Conservation (phyloP, 2,329 filamentous ascomycete species). For the Fusarium sulawesiense region DNA sequence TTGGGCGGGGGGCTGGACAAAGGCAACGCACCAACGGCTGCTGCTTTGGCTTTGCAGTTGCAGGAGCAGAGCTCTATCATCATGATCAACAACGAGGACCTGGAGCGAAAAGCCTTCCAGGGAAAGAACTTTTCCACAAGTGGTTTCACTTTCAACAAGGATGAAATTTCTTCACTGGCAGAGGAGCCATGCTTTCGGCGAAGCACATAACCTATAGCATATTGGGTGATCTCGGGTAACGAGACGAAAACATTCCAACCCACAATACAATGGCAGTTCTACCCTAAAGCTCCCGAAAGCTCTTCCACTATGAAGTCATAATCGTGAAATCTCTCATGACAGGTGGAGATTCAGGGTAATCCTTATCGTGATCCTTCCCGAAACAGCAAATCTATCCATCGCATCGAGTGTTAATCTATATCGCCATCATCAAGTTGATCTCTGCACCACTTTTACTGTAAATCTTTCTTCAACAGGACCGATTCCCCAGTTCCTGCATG, state of each 20-base stretch:
- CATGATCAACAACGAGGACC: no score
- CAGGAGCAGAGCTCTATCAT: no score
- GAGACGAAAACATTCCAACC: fast-evolving
- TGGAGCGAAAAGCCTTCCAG: no score
- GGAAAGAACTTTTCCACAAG: background rate
- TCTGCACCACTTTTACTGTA: background rate
- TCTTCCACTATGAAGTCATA: background rate
- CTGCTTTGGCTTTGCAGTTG: no score
- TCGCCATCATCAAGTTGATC: background rate
- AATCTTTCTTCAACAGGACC: background rate
- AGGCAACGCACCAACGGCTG: background rate
- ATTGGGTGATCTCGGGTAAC: background rate
- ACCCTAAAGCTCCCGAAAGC: background rate
- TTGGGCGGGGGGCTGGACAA: background rate
- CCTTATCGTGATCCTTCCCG: background rate
- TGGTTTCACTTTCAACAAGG: background rate
- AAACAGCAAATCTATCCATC: background rate
- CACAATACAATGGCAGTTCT: background rate
- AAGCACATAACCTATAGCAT: background rate
- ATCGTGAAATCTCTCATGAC: no score
- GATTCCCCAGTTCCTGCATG: background rate
- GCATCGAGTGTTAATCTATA: background rate
- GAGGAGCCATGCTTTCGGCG: background rate
- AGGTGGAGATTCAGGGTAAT: no score
- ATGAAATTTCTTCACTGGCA: background rate